A percentile compares a stretch with the other conserved stretches of the same genome.
Conservation (phyloP, 768 basidiomycete species). For the Boletus subparvulus region DNA sequence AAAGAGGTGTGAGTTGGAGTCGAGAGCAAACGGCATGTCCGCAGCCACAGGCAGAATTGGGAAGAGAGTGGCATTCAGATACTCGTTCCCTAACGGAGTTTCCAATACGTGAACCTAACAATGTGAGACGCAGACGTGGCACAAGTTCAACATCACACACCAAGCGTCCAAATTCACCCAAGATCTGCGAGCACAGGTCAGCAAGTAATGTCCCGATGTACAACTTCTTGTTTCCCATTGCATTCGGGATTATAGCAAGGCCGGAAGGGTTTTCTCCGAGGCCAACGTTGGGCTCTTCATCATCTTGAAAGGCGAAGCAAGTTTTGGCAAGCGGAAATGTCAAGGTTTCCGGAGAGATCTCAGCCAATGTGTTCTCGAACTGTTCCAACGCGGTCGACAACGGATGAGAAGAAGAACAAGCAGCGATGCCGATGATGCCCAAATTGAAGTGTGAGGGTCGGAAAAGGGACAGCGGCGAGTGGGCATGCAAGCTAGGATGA, state of each 20-base stretch:
- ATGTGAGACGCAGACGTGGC: slow-evolving; percentile 9
- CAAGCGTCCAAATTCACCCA: slow-evolving; percentile 82
- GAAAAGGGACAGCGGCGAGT: slow-evolving; percentile 68
- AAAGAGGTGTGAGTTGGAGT: slow-evolving; percentile 43
- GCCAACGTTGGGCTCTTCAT: slow-evolving; percentile 49
- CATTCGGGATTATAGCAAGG: slow-evolving; percentile 75
- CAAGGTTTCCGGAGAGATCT: slow-evolving; percentile 64
- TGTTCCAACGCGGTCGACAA: slow-evolving; percentile 56
- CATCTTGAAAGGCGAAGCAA: slow-evolving; percentile 84
- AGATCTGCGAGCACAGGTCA: slow-evolving; percentile 82
- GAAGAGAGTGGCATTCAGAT: slow-evolving; percentile 68
- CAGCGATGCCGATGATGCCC: slow-evolving; percentile 85
- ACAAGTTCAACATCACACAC: slow-evolving; percentile 45
- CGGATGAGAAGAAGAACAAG: slow-evolving; percentile 57
- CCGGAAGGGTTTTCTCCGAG: slow-evolving; percentile 58
- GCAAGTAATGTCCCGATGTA: slow-evolving; percentile 89
- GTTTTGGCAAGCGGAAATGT: slow-evolving; percentile 78
- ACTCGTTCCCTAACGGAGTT: slow-evolving; percentile 82
- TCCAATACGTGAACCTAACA: slow-evolving; percentile 74
- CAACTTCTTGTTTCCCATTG: slow-evolving; percentile 84
- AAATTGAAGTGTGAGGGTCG: slow-evolving; percentile 81
- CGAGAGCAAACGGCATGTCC: slow-evolving; percentile 60
- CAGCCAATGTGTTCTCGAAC: slow-evolving; percentile 62
- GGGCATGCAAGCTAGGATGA: slow-evolving; percentile 70
- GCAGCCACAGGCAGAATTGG: slow-evolving; percentile 59